Conservation (phyloP, 108 stramenopile species). For the Hondaea fermentalgiana region DNA sequence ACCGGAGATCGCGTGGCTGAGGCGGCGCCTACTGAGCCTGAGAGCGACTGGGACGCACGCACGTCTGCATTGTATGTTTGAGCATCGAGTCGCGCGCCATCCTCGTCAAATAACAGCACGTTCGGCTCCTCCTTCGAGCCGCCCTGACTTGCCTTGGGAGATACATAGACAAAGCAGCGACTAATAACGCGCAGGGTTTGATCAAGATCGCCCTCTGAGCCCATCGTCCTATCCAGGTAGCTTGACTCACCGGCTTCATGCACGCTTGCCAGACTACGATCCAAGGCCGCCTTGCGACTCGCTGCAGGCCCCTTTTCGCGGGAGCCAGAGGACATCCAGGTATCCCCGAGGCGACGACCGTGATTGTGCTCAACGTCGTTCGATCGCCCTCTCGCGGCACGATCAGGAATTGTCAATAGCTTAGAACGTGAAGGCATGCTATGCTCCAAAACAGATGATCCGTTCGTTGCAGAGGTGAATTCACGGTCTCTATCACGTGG, state of each 20-base stretch:
- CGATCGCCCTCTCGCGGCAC: too few species aligned
- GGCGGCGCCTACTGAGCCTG: background rate
- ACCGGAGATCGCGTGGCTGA: background rate
- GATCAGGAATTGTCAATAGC: background rate
- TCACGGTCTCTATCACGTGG: background rate
- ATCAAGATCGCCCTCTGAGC: background rate
- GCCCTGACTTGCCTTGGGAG: background rate
- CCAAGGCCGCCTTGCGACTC: too few species aligned
- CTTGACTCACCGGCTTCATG: background rate
- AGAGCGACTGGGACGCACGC: background rate
- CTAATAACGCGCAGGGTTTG: background rate
- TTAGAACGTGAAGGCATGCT: conserved; percentile 9
- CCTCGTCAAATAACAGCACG: background rate
- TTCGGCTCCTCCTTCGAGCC: background rate
- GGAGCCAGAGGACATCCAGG: too few species aligned
- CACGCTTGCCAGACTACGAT: too few species aligned
- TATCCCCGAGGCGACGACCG: too few species aligned
- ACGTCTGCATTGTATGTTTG: background rate
- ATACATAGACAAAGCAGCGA: background rate
- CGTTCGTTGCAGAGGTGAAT: background rate
- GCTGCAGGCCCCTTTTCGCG: too few species aligned
- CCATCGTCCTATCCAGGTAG: background rate
- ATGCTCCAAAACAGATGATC: background rate
- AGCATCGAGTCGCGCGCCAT: background rate
- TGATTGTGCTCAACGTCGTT: too few species aligned